phyloP scores from a whole-genome alignment of 371 early-diverging fungal species.

The Mucor irregularis region DNA sequence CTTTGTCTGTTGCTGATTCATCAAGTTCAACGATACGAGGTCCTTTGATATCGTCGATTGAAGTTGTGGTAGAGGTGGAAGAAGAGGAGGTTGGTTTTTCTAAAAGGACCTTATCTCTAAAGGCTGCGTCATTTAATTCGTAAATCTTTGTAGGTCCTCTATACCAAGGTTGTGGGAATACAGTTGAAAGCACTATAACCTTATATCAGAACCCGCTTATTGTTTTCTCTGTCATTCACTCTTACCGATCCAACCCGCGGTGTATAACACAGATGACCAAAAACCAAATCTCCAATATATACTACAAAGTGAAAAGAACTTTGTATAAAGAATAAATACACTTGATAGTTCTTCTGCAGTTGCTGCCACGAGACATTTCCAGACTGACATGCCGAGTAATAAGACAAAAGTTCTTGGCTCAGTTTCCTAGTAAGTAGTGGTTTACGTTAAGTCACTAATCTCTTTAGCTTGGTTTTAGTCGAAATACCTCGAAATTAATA shows the following conservation, averaged over 20 bases:
- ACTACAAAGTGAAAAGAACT: constrained; percentile 49
- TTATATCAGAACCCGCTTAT: not conserved
- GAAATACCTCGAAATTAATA: constrained; percentile 21
- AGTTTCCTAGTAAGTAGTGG: no score
- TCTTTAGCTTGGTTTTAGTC: no score
- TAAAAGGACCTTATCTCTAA: constrained; percentile 23
- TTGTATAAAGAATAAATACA: constrained; percentile 57
- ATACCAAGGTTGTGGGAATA: constrained; percentile 62
- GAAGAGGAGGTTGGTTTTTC: constrained; percentile 7
- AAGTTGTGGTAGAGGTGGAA: constrained; percentile 1
- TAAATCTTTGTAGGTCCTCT: constrained; percentile 54
- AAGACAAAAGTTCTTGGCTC: constrained; percentile 35
- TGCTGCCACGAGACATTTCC: constrained; percentile 44
- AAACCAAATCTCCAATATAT: constrained; percentile 40
- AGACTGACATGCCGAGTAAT: constrained; percentile 27
- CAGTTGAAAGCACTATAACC: constrained; percentile 44
- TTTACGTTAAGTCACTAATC: no score
- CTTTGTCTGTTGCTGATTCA: constrained; percentile 6
- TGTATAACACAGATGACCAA: constrained; percentile 39
- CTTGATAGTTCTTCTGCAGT: constrained; percentile 61
- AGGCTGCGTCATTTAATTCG: constrained; percentile 34
- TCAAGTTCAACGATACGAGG: constrained; percentile 30
- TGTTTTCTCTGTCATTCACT: no score
- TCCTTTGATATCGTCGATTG: constrained; percentile 24
- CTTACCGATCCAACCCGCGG: constrained; percentile 54